Conservation (phyloP, 2,329 filamentous ascomycete genomes). For the Botrytis galanthina region DNA sequence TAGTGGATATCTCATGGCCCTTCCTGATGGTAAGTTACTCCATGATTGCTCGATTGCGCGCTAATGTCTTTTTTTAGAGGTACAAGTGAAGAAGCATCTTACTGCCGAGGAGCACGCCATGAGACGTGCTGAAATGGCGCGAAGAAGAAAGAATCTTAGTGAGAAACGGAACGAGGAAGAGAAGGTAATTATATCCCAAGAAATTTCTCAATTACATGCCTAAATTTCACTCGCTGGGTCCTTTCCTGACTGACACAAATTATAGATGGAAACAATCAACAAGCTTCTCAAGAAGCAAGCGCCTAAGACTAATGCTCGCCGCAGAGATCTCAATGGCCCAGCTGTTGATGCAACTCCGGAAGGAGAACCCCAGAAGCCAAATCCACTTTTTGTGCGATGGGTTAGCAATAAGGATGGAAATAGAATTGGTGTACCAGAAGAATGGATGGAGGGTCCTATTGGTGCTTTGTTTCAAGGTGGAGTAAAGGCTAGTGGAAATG, state of each 20-base stretch:
- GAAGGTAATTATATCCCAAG: slow-evolving; percentile 49
- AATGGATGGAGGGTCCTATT: slow-evolving; percentile 63
- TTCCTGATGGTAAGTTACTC: slow-evolving; percentile 41
- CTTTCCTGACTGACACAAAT: neutral
- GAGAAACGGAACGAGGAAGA: slow-evolving; percentile 79
- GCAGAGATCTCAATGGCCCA: slow-evolving; percentile 40
- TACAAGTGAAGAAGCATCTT: slow-evolving; percentile 70
- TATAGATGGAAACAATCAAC: slow-evolving; percentile 85
- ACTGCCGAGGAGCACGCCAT: slow-evolving; percentile 72
- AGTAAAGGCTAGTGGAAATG: slow-evolving; percentile 26
- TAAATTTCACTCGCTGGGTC: neutral
- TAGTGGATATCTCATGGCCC: slow-evolving; percentile 43
- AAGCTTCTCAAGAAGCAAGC: slow-evolving; percentile 84
- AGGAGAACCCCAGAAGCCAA: slow-evolving; percentile 48
- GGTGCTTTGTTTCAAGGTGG: slow-evolving; percentile 55
- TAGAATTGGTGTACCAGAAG: slow-evolving; percentile 62
- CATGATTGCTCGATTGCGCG: neutral
- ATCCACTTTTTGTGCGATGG: slow-evolving; percentile 67
- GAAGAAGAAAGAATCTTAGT: slow-evolving; percentile 69
- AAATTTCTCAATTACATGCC: slow-evolving; percentile 8
- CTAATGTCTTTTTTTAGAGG: slow-evolving; percentile 46
- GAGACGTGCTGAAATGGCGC: slow-evolving; percentile 71
- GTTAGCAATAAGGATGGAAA: slow-evolving; percentile 65
- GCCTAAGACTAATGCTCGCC: slow-evolving; percentile 63
- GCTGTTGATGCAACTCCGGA: slow-evolving; percentile 50